These are phyloP conservation scores for Alternaria sp. DNA, from an alignment of 2,329 filamentous ascomycete species.

Conservation along the genomic window DNA sequence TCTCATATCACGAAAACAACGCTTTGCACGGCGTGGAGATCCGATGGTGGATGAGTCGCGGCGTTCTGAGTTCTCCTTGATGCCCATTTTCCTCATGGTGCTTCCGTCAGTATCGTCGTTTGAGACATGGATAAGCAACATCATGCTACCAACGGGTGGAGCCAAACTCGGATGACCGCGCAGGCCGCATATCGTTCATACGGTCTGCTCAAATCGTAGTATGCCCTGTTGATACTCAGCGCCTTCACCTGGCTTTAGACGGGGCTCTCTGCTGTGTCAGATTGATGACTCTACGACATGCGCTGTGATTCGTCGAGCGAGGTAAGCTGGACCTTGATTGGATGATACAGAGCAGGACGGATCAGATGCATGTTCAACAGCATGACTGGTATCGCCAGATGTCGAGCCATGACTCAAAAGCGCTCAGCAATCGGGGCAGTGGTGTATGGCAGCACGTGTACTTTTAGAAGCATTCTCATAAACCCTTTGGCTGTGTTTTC, in stretches of 20 bases:
- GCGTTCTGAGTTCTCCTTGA: constrained; percentile 19
- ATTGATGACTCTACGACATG: constrained; percentile 4
- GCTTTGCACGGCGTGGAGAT: constrained; percentile 5
- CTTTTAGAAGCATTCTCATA: constrained; percentile 46
- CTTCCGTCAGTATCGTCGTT: constrained; percentile 12
- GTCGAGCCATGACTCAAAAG: constrained; percentile 6
- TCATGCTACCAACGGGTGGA: constrained; percentile 10
- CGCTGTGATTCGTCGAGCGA: constrained; percentile 3
- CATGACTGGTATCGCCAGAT: not conserved
- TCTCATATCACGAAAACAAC: constrained; percentile 11
- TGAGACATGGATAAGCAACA: constrained; percentile 14
- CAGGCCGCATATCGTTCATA: constrained; percentile 15
- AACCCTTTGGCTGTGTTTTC: constrained; percentile 15
- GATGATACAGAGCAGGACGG: not conserved
- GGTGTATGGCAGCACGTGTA: constrained; percentile 35
- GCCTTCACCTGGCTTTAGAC: constrained; percentile 9
- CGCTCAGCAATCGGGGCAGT: constrained; percentile 7
- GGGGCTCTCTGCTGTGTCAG: not conserved
- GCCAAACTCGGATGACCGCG: constrained; percentile 14
- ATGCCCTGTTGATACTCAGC: constrained; percentile 16
- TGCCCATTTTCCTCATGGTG: constrained; percentile 13
- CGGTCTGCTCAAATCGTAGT: constrained; percentile 21
- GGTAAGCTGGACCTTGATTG: constrained; percentile 2
- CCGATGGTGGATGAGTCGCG: constrained; percentile 9
- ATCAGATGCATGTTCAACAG: constrained; percentile 3